phyloP scores from a whole-genome alignment of 78 protist genomes.

The Chrysochromulina tobinii region DNA sequence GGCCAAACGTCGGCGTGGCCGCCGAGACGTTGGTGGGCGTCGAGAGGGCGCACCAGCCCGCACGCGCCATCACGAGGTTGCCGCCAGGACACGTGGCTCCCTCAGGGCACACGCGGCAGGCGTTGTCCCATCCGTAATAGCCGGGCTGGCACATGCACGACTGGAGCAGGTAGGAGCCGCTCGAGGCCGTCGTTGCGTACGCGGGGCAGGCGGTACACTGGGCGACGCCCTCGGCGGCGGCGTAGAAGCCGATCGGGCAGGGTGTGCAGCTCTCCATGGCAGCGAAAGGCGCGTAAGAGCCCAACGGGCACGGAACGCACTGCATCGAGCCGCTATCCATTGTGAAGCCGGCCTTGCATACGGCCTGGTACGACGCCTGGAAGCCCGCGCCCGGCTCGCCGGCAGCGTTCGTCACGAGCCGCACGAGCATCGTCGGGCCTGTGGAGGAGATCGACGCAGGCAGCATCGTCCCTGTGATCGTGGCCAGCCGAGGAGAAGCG shows the following conservation, averaged over 20 bases:
- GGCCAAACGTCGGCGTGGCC: not conserved
- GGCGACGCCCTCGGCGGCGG: not conserved
- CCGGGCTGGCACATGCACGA: not conserved
- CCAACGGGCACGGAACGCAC: not conserved
- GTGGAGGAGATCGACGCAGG: not conserved
- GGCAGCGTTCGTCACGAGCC: not conserved
- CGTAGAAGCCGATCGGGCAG: not conserved
- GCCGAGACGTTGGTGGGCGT: not conserved
- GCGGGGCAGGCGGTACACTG: not conserved
- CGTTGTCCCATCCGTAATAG: not conserved
- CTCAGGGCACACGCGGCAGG: not conserved
- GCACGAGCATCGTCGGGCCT: not conserved
- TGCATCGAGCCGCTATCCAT: too few relatives aligned
- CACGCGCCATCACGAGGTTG: not conserved
- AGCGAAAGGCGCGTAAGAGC: not conserved
- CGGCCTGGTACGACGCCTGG: not conserved
- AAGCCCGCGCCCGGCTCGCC: not conserved
- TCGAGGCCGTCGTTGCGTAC: not conserved
- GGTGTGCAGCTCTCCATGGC: not conserved
- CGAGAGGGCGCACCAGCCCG: not conserved
- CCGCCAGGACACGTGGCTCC: not conserved
- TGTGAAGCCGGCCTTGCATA: not conserved
- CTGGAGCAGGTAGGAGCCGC: not conserved
- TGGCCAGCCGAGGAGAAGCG: too few relatives aligned
- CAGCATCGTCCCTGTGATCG: not conserved